Evolutionary conservation across 768 basidiomycete species (phyloP).

Genomic region (Leccinum pellstonianum): DNA sequence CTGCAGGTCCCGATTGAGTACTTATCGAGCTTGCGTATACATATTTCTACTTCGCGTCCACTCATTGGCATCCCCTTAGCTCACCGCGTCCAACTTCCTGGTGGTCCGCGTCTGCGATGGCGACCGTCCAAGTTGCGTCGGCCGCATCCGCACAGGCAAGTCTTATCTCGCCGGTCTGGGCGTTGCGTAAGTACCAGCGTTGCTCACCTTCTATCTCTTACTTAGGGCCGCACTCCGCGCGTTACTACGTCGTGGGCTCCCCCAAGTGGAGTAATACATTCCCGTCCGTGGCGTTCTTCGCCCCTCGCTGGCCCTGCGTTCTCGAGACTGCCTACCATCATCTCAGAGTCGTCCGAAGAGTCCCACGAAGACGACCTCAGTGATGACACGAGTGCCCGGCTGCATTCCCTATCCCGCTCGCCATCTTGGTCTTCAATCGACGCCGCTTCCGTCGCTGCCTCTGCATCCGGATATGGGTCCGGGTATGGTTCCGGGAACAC

Average conservation of each 20-base stretch:
- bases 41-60: background rate
- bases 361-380: constrained; percentile 7
- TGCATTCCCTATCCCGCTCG: constrained; percentile 7
- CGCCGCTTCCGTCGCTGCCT: constrained; percentile 8
- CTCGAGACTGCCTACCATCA: constrained; percentile 25
- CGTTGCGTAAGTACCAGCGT: background rate
- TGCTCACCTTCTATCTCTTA: background rate
- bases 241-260: constrained; percentile 7
- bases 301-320: constrained; percentile 29
- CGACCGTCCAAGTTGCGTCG: constrained; percentile 2
- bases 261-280: constrained; percentile 6
- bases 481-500: constrained; percentile 14
- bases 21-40: constrained; percentile 3
- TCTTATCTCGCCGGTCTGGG: background rate
- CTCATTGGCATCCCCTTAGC: background rate
- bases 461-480: constrained; percentile 7
- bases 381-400: background rate
- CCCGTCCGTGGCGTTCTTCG: constrained; percentile 32
- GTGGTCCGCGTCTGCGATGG: constrained; percentile 8
- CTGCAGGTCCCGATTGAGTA: constrained; percentile 7
- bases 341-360: constrained; percentile 25
- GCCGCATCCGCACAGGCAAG: constrained; percentile 14
- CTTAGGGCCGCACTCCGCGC: constrained; percentile 21
- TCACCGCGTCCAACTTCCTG: background rate
- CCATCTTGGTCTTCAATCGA: constrained; percentile 17